A percentile compares a stretch with the other conserved stretches of the same genome.
Conservation (phyloP, 345 rosid species). For the Moricandia moricandioides region DNA sequence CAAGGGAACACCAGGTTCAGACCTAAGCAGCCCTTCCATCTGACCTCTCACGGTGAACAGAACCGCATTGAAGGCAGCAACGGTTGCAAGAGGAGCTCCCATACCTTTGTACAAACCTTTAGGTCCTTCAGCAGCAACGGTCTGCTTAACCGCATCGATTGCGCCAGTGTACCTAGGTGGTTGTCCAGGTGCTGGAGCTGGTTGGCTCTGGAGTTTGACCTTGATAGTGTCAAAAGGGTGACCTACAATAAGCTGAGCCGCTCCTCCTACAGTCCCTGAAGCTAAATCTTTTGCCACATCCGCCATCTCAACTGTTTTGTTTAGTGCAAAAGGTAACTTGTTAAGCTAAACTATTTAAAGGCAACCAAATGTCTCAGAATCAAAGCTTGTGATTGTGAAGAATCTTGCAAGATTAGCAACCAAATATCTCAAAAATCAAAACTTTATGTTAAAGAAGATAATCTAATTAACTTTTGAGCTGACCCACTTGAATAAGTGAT, state of each 20-base stretch:
- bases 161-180: conserved; percentile 74
- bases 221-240: conserved; percentile 99
- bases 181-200: conserved; percentile 75
- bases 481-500: too few species aligned
- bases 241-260: conserved; percentile 77
- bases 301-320: conserved; percentile 53
- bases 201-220: conserved; percentile 99
- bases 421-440: not conserved
- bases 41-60: conserved; percentile 94
- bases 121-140: conserved; percentile 87
- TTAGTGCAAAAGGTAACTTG: not conserved
- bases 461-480: not conserved
- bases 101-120: conserved; percentile 94
- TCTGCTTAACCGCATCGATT: conserved; percentile 81
- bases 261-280: conserved; percentile 96
- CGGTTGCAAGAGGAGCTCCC: conserved; percentile 99
- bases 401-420: not conserved
- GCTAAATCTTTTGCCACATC: conserved; percentile 83
- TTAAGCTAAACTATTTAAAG: not conserved
- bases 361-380: not conserved
- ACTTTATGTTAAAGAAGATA: not conserved
- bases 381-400: not conserved
- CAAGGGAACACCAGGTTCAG: conserved; percentile 78
- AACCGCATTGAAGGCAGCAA: conserved; percentile 95
- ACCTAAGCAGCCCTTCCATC: conserved; percentile 79